Evolutionary conservation across 2,329 filamentous ascomycete species (phyloP).

Genomic region (Elsinoe australis): DNA sequence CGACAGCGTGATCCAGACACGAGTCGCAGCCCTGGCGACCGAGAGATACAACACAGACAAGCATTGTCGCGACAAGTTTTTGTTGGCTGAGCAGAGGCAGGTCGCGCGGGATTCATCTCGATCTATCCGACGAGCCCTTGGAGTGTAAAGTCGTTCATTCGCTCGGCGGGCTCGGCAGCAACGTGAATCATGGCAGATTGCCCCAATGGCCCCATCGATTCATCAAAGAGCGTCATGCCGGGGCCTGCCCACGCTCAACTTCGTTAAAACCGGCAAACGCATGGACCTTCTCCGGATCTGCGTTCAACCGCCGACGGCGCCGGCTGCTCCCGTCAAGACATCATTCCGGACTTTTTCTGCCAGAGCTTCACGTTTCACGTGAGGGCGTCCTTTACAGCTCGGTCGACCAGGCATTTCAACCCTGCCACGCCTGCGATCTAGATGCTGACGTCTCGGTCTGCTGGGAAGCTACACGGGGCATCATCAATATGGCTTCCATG

Average conservation of each 20-base stretch:
- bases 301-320: background rate
- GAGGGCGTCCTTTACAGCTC: background rate
- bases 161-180: conserved; percentile 15
- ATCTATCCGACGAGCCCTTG: too few relatives aligned
- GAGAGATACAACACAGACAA: background rate
- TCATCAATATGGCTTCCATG: conserved; percentile 4
- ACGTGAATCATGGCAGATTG: background rate
- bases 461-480: background rate
- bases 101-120: background rate
- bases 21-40: background rate
- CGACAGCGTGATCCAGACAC: conserved; percentile 5
- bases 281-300: conserved; percentile 13
- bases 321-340: conserved; percentile 4
- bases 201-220: background rate
- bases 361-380: background rate
- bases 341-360: conserved; percentile 6
- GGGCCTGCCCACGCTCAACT: background rate
- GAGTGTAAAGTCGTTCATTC: too few relatives aligned
- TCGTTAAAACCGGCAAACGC: conserved; percentile 8
- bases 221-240: background rate
- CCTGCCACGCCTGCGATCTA: background rate
- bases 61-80: background rate
- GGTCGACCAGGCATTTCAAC: background rate
- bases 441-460: background rate
- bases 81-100: background rate